Evolutionary conservation across 2,329 filamentous ascomycete genomes (phyloP).

Genomic region (Endocalyx cinctus): DNA sequence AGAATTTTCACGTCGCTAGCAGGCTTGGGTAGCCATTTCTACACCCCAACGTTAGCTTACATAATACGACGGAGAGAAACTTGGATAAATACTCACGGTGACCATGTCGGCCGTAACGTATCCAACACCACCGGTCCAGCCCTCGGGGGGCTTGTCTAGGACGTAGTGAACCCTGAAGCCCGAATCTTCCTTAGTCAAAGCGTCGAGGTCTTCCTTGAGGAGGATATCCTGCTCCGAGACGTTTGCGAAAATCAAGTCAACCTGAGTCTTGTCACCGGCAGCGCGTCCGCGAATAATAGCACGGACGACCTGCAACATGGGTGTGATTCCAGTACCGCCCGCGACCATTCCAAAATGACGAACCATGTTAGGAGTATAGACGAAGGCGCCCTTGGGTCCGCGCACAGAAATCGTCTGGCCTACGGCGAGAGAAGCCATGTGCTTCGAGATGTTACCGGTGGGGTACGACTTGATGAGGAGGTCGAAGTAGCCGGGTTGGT

Average conservation of each 20-base stretch:
- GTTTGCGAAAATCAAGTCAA: constrained; percentile 96
- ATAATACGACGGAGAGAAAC: neutral
- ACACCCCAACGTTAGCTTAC: constrained; percentile 20
- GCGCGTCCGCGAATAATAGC: constrained; percentile 80
- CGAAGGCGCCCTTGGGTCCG: constrained; percentile 96
- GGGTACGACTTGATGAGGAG: constrained; percentile 98
- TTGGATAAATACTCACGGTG: constrained; percentile 60
- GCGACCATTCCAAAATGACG: constrained; percentile 97
- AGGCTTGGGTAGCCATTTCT: constrained; percentile 78
- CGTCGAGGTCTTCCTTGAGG: constrained; percentile 85
- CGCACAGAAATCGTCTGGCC: constrained; percentile 86
- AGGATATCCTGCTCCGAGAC: constrained; percentile 91
- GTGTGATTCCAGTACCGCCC: constrained; percentile 94
- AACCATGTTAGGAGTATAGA: constrained; percentile 96
- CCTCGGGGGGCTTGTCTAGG: constrained; percentile 88
- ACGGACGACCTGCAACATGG: constrained; percentile 94
- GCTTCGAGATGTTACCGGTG: constrained; percentile 93
- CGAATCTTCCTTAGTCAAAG: constrained; percentile 69
- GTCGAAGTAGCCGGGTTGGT: constrained; percentile 88
- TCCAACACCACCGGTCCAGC: constrained; percentile 87
- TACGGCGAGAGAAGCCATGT: constrained; percentile 77
- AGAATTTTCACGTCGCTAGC: constrained; percentile 88
- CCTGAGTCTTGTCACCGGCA: constrained; percentile 77
- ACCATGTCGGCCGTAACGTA: constrained; percentile 97
- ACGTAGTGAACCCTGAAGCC: constrained; percentile 91